phyloP scores from a whole-genome alignment of 306 rosid genomes.

The Pyrus bretschneideri region DNA sequence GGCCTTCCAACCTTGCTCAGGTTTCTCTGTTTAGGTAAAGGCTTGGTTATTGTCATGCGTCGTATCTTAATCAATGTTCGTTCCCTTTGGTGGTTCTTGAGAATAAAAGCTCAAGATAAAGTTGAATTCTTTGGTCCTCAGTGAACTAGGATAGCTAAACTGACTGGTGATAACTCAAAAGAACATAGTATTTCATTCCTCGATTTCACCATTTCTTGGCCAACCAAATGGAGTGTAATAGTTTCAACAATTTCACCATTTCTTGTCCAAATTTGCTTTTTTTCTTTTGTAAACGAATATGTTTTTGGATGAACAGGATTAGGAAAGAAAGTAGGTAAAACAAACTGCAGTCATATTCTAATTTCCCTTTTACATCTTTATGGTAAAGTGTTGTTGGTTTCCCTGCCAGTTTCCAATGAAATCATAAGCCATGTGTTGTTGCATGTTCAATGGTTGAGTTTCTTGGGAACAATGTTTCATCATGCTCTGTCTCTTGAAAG shows the following conservation, averaged over 20 bases:
- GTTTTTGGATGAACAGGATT: background rate
- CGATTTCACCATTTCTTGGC: background rate
- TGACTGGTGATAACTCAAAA: background rate
- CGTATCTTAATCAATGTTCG: background rate
- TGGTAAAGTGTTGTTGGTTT: conserved; percentile 4
- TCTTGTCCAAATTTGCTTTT: no score
- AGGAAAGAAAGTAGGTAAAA: background rate
- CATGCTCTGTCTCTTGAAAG: no score
- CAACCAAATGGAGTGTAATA: conserved; percentile 7
- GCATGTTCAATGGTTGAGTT: no score
- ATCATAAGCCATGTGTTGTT: conserved; percentile 7
- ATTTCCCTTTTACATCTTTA: background rate
- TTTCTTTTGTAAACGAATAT: no score
- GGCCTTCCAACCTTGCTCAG: conserved; percentile 99
- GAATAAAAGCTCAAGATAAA: background rate
- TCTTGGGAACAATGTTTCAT: no score
- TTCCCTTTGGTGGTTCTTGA: conserved; percentile 7
- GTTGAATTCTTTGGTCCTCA: background rate
- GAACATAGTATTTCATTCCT: background rate
- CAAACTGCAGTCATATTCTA: background rate
- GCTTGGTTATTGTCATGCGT: background rate
- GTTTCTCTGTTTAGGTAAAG: conserved; percentile 87
- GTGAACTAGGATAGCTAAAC: no score
- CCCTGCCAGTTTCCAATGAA: background rate
- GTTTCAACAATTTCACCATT: background rate